Conservation (phyloP, 306 rosid genomes). For the Geum urbanum region DNA sequence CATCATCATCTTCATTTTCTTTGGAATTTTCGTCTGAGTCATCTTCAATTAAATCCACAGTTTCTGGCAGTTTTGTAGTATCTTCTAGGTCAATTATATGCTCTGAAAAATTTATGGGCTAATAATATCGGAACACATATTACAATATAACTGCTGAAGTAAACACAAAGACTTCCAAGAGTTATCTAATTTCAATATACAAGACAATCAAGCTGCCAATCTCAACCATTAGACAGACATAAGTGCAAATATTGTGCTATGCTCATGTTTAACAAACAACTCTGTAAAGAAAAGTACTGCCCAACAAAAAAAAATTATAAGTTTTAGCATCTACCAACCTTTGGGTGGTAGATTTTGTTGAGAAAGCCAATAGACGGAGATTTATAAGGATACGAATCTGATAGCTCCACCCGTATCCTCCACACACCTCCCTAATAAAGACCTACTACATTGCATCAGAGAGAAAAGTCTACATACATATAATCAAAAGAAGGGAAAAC, state of each 20-base stretch:
- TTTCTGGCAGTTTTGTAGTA: too few species aligned
- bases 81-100: too few species aligned
- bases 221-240: conserved; percentile 20
- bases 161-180: neutral
- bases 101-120: conserved; percentile 18
- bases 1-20: too few species aligned
- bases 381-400: conserved; percentile 85
- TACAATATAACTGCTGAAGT: neutral
- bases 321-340: conserved; percentile 28
- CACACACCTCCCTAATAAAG: conserved; percentile 76
- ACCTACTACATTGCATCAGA: conserved; percentile 48
- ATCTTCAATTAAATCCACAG: conserved; percentile 28
- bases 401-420: conserved; percentile 81
- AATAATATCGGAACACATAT: neutral
- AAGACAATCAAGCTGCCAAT: neutral
- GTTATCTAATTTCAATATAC: neutral
- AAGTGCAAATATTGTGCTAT: neutral
- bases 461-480: conserved; percentile 42
- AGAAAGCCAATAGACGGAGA: conserved; percentile 91
- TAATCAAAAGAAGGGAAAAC: conserved; percentile 87
- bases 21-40: too few species aligned
- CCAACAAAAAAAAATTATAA: conserved; percentile 15
- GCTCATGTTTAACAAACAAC: neutral
- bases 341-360: conserved; percentile 90
- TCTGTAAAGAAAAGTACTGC: neutral